A percentile compares a stretch with the other conserved stretches of the same genome.
Evolutionary conservation across 2,329 filamentous ascomycete species (phyloP).

Genomic region (Dothideomycetes sp.): DNA sequence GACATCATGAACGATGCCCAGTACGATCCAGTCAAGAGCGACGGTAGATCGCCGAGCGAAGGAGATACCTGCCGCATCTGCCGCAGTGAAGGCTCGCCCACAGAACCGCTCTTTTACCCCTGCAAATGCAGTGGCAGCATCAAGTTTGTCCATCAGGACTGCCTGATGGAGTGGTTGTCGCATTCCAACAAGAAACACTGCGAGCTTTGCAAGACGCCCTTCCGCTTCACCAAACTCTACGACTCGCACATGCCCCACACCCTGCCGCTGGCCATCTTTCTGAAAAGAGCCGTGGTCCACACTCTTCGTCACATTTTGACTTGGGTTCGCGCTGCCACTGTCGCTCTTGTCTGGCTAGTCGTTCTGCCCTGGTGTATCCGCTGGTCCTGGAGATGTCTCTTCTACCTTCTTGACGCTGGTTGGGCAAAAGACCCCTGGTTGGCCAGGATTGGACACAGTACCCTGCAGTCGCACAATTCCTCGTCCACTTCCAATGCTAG

Average conservation of each 20-base stretch:
- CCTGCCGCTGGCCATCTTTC: conserved; percentile 71
- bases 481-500: neutral
- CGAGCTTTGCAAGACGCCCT: conserved; percentile 97
- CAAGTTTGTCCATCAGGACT: conserved; percentile 96
- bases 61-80: conserved; percentile 94
- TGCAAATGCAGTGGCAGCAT: conserved; percentile 99
- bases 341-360: conserved; percentile 78
- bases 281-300: conserved; percentile 69
- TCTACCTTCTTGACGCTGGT: conserved; percentile 83
- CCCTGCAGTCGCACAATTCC: neutral
- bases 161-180: conserved; percentile 96
- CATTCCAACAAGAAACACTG: conserved; percentile 99
- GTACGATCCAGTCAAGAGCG: conserved; percentile 30
- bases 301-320: conserved; percentile 60
- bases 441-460: conserved; percentile 15
- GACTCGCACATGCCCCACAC: conserved; percentile 83
- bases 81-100: conserved; percentile 70
- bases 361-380: conserved; percentile 86
- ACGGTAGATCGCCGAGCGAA: conserved; percentile 33
- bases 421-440: conserved; percentile 41
- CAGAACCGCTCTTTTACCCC: conserved; percentile 89
- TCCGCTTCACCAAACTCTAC: conserved; percentile 97
- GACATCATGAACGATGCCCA: conserved; percentile 51
- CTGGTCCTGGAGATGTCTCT: conserved; percentile 83
- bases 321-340: conserved; percentile 70